Percentiles rank a stretch among this genome's conserved stretches.
Evolutionary conservation across 2,329 filamentous ascomycete genomes (phyloP).

Genomic region (Colletotrichum sp.): DNA sequence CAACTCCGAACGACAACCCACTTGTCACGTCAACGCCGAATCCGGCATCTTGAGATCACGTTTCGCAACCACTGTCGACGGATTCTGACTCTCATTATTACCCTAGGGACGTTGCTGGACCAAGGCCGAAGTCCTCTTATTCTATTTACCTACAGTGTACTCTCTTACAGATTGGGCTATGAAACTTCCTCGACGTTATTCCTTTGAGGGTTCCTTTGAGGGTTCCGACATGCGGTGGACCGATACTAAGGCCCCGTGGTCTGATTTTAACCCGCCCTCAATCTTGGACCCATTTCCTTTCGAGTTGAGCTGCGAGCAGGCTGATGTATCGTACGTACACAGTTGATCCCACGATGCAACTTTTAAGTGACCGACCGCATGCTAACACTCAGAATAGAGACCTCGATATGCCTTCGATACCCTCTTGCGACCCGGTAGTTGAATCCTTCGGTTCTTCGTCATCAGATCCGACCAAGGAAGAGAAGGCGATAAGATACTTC

Average conservation of each 20-base stretch:
- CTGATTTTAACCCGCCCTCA: neutral
- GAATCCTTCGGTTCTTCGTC: neutral
- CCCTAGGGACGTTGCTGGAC: neutral
- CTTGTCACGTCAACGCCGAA: accelerated
- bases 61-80: neutral
- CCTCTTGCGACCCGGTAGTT: neutral
- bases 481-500: neutral
- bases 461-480: neutral
- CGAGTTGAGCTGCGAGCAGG: neutral
- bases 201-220: neutral
- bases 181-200: neutral
- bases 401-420: neutral
- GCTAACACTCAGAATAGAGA: neutral
- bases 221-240: neutral
- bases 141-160: neutral
- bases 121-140: neutral
- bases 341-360: neutral
- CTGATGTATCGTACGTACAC: neutral
- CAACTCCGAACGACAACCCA: neutral
- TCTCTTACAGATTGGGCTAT: neutral
- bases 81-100: neutral
- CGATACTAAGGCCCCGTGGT: neutral
- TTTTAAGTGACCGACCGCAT: neutral
- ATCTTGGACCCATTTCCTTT: neutral
- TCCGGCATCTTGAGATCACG: neutral